Evolutionary conservation across 1,284 basidiomycete genomes (phyloP).

Genomic region (Leucoagaricus sp.): DNA sequence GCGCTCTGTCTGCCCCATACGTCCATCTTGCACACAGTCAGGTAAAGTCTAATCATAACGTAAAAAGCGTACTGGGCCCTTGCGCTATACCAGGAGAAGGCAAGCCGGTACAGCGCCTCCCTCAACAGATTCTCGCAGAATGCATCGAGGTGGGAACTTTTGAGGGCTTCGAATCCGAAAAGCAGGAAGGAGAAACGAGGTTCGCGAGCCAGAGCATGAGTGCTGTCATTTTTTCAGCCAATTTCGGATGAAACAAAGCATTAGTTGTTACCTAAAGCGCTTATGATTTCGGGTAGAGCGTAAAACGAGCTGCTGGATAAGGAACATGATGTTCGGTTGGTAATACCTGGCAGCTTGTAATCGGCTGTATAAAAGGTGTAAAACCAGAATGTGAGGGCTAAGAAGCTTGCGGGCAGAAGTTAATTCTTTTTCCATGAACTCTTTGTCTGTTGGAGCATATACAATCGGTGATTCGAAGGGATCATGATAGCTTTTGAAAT

Average conservation of each 20-base stretch:
- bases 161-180: conserved; percentile 92
- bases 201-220: conserved; percentile 91
- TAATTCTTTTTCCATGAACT: conserved; percentile 75
- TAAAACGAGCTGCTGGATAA: conserved; percentile 84
- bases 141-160: conserved; percentile 85
- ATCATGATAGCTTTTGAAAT: conserved; percentile 67
- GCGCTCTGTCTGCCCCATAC: conserved; percentile 89
- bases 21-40: conserved; percentile 74
- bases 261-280: conserved; percentile 64
- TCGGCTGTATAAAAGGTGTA: conserved; percentile 92
- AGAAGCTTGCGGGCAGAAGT: conserved; percentile 76
- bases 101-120: conserved; percentile 76
- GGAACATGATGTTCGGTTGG: conserved; percentile 81
- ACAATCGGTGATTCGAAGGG: conserved; percentile 87
- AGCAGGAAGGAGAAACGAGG: conserved; percentile 86
- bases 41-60: background rate
- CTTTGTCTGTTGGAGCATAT: conserved; percentile 91
- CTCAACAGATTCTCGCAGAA: conserved; percentile 82
- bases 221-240: conserved; percentile 50
- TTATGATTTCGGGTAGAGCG: conserved; percentile 71
- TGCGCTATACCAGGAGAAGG: conserved; percentile 92
- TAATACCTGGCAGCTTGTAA: conserved; percentile 93
- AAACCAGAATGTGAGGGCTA: conserved; percentile 80
- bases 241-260: background rate
- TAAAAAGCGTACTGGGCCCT: conserved; percentile 72